Base-by-base conservation (phyloP, 2,329 filamentous ascomycete genomes). In the Fusarium palustre region DNA sequence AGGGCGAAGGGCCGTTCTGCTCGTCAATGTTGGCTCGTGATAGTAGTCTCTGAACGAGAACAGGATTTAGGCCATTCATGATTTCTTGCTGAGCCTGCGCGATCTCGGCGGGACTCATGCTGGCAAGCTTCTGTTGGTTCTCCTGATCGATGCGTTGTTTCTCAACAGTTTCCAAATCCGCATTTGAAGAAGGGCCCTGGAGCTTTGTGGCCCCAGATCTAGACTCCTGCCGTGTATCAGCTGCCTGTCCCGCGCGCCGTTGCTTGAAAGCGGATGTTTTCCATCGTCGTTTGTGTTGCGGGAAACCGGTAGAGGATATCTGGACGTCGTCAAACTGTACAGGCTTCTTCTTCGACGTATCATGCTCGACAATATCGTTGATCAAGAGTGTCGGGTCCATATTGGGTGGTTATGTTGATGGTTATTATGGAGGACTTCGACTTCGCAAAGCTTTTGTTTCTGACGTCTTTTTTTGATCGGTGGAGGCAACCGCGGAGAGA, bases 51-150 rank as follows among this genome's bases (percentile, higher is more conserved):
- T 97, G 87, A 8, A 99, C 84, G 33, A 97, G 81, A 0, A 86
- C 86, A 3, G 94, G 91, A 67, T 93, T 91, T 55, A 98, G 80
- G 10, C 87, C 88, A n/a, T 84, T 86, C 76, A 97, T 85, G n/a
- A 99, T 82, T 70, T 98, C 95, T 62, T 88, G 85, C 43, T 91
- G 88, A 64, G 96, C 94, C 71, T 90, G 85, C 66, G 92, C 89
- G 61, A 98, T 97, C 79, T 97, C 93, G 38, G 88, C 87, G 0
- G 88, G 82, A 2, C 91, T 92, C 96, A 99, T 97, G 28, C 85
- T 83, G 16, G 89, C 90, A 47, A 99, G 79, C 64, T 87, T 87
- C 60, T 89, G 86, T 45, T 82, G 87, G 75, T 98, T 99, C 78
- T 98, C 94, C 70, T 89, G 86, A 74, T 95, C 92, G 77, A 99